Percentiles rank a stretch among this genome's conserved stretches.
phyloP scores from a whole-genome alignment of 441 rosid species.

The Pelargonium fulgidum region DNA sequence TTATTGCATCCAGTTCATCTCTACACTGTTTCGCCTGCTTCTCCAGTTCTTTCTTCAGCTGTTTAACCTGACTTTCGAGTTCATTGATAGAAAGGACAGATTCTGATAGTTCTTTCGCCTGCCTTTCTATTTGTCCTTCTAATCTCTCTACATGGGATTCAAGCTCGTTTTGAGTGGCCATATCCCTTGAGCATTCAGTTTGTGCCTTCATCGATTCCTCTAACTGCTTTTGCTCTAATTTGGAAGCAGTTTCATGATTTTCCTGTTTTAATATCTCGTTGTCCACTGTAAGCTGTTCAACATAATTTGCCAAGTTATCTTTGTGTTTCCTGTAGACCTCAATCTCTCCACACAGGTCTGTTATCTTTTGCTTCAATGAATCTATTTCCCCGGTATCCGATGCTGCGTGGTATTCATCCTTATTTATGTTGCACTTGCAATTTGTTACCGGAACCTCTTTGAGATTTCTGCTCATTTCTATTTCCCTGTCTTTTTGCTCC shows the following conservation, averaged over 20 bases:
- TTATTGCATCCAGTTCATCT: conserved; percentile 50
- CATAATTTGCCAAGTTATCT: conserved; percentile 72
- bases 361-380: conserved; percentile 54
- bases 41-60: conserved; percentile 46
- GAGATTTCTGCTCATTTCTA: conserved; percentile 32
- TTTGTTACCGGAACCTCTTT: conserved; percentile 28
- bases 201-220: conserved; percentile 70
- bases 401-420: no score
- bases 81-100: conserved; percentile 45
- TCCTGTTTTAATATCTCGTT: conserved; percentile 89
- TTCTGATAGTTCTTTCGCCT: conserved; percentile 37
- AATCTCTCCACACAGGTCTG: conserved; percentile 62
- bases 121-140: conserved; percentile 46
- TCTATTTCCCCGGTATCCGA: conserved; percentile 52
- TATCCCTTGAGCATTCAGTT: conserved; percentile 51
- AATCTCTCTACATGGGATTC: conserved; percentile 39
- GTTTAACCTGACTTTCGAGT: conserved; percentile 43
- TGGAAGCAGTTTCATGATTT: conserved; percentile 52
- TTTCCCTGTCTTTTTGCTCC: conserved; percentile 50
- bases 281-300: conserved; percentile 87
- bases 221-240: conserved; percentile 68
- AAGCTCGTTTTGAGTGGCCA: conserved; percentile 34
- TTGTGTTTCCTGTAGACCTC: conserved; percentile 70
- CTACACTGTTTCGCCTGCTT: conserved; percentile 44
- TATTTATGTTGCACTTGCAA: conserved; percentile 38